Evolutionary conservation across 768 basidiomycete genomes (phyloP).

Genomic region (Trametes meyenii): DNA sequence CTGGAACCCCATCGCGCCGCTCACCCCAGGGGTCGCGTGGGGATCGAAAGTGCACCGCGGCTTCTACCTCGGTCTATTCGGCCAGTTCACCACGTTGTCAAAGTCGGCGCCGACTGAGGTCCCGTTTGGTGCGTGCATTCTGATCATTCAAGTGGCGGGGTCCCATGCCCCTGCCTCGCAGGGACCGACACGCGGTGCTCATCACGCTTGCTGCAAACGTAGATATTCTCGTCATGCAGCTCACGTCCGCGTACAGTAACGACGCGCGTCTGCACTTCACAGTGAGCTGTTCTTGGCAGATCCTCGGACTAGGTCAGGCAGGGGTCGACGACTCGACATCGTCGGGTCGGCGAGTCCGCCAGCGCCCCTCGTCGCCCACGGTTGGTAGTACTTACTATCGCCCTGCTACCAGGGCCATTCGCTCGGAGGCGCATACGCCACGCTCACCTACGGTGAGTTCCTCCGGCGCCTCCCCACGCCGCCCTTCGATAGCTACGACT

Average conservation of each 20-base stretch:
- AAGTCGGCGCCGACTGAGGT: not conserved
- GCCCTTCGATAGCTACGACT: too few species aligned
- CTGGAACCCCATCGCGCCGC: not conserved
- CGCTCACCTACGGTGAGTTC: not conserved
- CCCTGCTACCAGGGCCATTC: not conserved
- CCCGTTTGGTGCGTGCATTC: not conserved
- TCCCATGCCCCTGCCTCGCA: too few species aligned
- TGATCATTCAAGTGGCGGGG: not conserved
- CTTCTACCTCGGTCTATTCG: not conserved
- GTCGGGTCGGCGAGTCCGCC: not conserved
- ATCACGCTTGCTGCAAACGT: too few species aligned
- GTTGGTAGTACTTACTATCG: not conserved
- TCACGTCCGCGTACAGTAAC: too few species aligned
- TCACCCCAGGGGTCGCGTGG: not conserved
- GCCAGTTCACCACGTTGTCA: not conserved
- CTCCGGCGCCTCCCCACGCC: not conserved
- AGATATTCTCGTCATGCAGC: too few species aligned
- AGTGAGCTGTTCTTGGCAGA: too few species aligned
- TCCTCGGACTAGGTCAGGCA: too few species aligned
- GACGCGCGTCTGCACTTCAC: too few species aligned
- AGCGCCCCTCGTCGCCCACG: not conserved
- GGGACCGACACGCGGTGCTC: not conserved
- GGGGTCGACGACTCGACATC: not conserved
- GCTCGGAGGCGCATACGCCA: not conserved
- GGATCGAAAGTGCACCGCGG: not conserved